Base-by-base conservation (phyloP, 305 asterid genomes). In the Solanum hybrid region DNA sequence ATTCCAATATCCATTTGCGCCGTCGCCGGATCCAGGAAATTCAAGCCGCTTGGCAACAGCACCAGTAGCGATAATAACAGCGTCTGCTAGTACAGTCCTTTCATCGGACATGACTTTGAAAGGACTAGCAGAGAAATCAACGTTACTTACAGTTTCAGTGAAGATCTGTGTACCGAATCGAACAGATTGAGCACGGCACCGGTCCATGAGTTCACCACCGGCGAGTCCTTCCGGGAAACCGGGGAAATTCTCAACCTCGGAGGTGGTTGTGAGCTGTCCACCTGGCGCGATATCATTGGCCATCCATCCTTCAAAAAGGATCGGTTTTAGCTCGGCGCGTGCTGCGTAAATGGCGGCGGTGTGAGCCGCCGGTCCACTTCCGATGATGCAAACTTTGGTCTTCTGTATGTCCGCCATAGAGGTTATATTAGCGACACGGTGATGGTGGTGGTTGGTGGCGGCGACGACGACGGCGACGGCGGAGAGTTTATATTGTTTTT, bases 331-430 rank as follows among this genome's bases (percentile, higher is more conserved):
- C 92, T 97, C 96, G 9, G 99, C 90, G 5, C 90, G 78, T 13
- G 98, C 95, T 34, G 98, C 97, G 92, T 96, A 97, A 87, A 97
- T 95, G 39, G 99, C 99, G 26, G 99, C 98, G 7, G 99, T 97
- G 91, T 97, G 98, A 39, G 98, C 98, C 7, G 98, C 98, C 17
- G 99, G 99, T 39, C 99, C 98, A 65, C 98, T 95, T n/a, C 99
- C 98, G 89, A 96, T 92, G 89, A 97, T 96, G 91, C 98, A 97
- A 89, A 97, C 92, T 32, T 95, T 96, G 20, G 98, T 96, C 70
- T 91, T 96, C 26, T 87, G 91, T 78, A 91, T 92, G 88, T 88
- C 79, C 75, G 93, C 97, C 98, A 96, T 95, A 89, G 93, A 88
- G 32, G 94, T 6, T 33, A 2, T 79, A 34, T 33, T 36, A 79